phyloP scores from a whole-genome alignment of 75 land plant species.

The Adiantum capillusveneris region DNA sequence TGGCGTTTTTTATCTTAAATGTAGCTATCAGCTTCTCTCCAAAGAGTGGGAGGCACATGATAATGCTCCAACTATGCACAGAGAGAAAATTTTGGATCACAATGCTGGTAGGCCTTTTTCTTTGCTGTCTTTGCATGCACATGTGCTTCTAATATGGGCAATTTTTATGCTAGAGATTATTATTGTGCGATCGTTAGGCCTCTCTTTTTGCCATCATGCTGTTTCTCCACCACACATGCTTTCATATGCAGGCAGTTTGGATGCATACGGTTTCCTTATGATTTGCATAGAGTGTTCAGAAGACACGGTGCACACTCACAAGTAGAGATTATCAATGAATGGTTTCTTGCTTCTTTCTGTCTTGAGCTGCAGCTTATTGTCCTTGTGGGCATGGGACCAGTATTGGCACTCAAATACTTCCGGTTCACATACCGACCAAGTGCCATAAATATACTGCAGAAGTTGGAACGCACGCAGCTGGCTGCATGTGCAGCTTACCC shows the following conservation, averaged over 20 bases:
- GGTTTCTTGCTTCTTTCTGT: not conserved
- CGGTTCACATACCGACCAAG: slow-evolving; percentile 78
- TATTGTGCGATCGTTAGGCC: too few species aligned
- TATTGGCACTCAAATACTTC: slow-evolving; percentile 79
- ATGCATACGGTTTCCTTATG: too few species aligned
- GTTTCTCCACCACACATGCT: too few species aligned
- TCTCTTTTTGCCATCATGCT: too few species aligned
- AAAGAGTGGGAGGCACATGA: slow-evolving; percentile 78
- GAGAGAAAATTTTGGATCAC: slow-evolving; percentile 90
- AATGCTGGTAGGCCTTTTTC: slow-evolving; percentile 50
- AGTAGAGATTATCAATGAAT: too few species aligned
- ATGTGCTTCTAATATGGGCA: not conserved
- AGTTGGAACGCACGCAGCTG: slow-evolving; percentile 55
- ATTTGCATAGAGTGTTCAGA: too few species aligned
- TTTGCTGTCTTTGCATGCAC: not conserved
- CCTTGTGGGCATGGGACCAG: slow-evolving; percentile 78
- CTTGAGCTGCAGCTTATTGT: slow-evolving; percentile 64
- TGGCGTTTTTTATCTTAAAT: slow-evolving; percentile 75
- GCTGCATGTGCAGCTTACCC: not conserved
- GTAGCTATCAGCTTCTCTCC: slow-evolving; percentile 56
- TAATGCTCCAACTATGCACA: slow-evolving; percentile 86
- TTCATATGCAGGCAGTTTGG: too few species aligned
- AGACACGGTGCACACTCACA: too few species aligned
- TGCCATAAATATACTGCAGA: slow-evolving; percentile 83
- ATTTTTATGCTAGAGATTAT: too few species aligned